A percentile compares a stretch with the other conserved stretches of the same genome.
These are phyloP conservation scores for Hagleromyces aurorensis DNA, from an alignment of 805 yeast species.

Conservation along the genomic window DNA sequence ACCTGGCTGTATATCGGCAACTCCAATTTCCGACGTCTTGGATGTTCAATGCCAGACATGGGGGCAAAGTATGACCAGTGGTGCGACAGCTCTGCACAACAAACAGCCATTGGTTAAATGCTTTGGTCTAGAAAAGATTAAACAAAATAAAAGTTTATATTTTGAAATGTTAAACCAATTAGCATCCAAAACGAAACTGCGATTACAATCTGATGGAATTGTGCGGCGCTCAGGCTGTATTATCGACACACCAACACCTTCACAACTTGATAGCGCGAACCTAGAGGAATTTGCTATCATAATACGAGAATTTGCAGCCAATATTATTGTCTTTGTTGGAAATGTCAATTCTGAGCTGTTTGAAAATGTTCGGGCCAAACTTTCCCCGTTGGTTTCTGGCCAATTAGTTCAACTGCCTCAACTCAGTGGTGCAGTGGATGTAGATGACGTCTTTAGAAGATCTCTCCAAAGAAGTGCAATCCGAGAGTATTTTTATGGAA, in stretches of 20 bases:
- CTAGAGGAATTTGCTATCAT: slow-evolving; percentile 13
- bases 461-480: slow-evolving; percentile 68
- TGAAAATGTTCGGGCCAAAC: slow-evolving; percentile 11
- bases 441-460: slow-evolving; percentile 61
- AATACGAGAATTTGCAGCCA: slow-evolving; percentile 17
- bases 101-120: slow-evolving; percentile 82
- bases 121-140: slow-evolving; percentile 59
- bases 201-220: slow-evolving; percentile 22
- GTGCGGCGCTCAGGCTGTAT: slow-evolving; percentile 30
- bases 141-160: slow-evolving; percentile 46
- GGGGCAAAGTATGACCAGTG: slow-evolving; percentile 73
- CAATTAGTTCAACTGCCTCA: slow-evolving; percentile 50
- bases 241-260: slow-evolving; percentile 26
- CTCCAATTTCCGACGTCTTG: slow-evolving; percentile 70
- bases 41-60: slow-evolving; percentile 66
- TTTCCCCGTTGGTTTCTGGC: slow-evolving; percentile 8
- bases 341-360: slow-evolving; percentile 11
- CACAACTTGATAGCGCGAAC: slow-evolving; percentile 13
- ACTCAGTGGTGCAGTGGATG: slow-evolving; percentile 70
- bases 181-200: slow-evolving; percentile 37
- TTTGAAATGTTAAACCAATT: slow-evolving; percentile 41
- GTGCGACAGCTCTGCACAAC: slow-evolving; percentile 70
- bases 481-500: slow-evolving; percentile 86
- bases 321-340: slow-evolving; percentile 17
- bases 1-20: slow-evolving; percentile 82